Base-by-base conservation (phyloP, 305 asterid species). In the Solanum hybrid region DNA sequence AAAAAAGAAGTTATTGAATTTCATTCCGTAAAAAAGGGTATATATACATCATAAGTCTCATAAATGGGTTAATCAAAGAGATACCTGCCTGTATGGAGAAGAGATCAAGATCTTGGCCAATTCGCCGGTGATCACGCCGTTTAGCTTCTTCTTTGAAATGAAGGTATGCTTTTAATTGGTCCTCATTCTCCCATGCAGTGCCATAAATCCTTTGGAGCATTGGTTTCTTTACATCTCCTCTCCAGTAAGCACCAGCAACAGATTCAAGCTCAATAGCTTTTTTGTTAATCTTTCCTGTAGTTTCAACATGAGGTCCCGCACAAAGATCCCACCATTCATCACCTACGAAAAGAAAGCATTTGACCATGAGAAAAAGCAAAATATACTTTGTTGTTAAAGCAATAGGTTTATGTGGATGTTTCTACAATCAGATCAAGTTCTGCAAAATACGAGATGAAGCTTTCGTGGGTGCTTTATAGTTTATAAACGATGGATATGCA, bases 221-320 rank as follows among this genome's bases (percentile, higher is more conserved):
- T 76, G 97, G 98, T 90, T 92, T 96, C 88, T 93, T 92, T 86
- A 93, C 93, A 89, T 97, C 99, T 91, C 99, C 99, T 93, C 99
- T 94, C 99, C 99, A 97, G 94, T 97, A 97, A 89, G 99, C 99
- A 91, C 99, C 99, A 89, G 99, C 99, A 91, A 97, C 99, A 84
- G 99, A 97, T 92, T 97, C 99, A 89, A 97, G 99, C 84, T 95
- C 97, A 71, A 97, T 91, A 89, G 98, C 98, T 91, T 95, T 97
- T 89, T 93, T 95, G 91, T 94, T 94, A 89, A 97, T 97, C 82
- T 94, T 92, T 84, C 99, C 99, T 82, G 99, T 97, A 91, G 97
- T 93, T 93, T 97, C 99, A 89, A 97, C 98, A 94, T 97, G 99
- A 89, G 99, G 99, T 71, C 99, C 99, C 87, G 99, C 99, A 95